phyloP scores from a whole-genome alignment of 805 yeast genomes.

The Phaffomyces thermotolerans region DNA sequence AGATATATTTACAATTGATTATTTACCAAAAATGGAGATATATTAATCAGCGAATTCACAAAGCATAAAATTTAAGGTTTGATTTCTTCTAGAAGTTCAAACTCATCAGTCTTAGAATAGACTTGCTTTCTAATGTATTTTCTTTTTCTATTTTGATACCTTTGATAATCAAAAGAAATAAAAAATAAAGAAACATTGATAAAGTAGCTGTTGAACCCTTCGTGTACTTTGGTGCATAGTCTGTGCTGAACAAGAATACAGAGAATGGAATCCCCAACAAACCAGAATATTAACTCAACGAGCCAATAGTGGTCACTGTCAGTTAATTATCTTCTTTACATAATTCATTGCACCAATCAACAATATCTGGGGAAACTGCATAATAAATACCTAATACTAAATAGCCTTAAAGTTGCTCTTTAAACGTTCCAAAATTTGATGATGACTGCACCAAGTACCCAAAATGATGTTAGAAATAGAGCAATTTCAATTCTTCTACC shows the following conservation, averaged over 20 bases:
- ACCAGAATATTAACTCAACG: slow-evolving; percentile 16
- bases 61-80: no score
- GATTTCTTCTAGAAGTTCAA: no score
- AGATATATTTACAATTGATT: no score
- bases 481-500: slow-evolving; percentile 16
- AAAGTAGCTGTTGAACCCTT: slow-evolving; percentile 14
- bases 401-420: slow-evolving; percentile 13
- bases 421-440: slow-evolving; percentile 14
- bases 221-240: slow-evolving; percentile 13
- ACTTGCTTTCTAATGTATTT: slow-evolving; percentile 5
- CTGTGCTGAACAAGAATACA: slow-evolving; percentile 13
- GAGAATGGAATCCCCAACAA: slow-evolving; percentile 14
- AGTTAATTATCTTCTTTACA: slow-evolving; percentile 20
- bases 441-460: slow-evolving; percentile 15
- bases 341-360: slow-evolving; percentile 21
- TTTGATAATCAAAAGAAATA: slow-evolving; percentile 17
- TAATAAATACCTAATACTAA: slow-evolving; percentile 12
- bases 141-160: slow-evolving; percentile 18
- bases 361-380: slow-evolving; percentile 15
- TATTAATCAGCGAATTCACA: no score
- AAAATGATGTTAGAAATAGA: slow-evolving; percentile 2
- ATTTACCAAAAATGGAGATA: no score
- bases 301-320: slow-evolving; percentile 20
- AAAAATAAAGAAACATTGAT: slow-evolving; percentile 10
- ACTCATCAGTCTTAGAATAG: no score